Evolutionary conservation across 495 filamentous ascomycete genomes (phyloP).

Genomic region (Lasiosphaeriaceae sp.): DNA sequence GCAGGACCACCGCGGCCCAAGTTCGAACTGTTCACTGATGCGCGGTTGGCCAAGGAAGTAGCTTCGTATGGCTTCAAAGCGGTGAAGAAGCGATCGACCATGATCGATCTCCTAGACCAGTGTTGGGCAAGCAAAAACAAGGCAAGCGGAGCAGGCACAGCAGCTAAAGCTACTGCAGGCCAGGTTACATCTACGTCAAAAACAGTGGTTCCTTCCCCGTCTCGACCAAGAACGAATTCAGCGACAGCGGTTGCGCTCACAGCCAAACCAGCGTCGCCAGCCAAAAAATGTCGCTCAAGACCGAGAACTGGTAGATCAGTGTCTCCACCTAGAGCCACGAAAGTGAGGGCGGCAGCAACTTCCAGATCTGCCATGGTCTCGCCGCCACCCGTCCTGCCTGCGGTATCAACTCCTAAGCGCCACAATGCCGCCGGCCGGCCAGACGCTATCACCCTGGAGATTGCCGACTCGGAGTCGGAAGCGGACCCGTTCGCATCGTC

Average conservation of each 20-base stretch:
- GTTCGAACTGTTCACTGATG: slow-evolving; percentile 60
- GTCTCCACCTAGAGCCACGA: slow-evolving; percentile 11
- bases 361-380: slow-evolving; percentile 10
- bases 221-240: slow-evolving; percentile 36
- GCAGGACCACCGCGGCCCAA: slow-evolving; percentile 43
- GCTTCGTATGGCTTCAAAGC: slow-evolving; percentile 70
- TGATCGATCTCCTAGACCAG: slow-evolving; percentile 67
- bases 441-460: slow-evolving; percentile 51
- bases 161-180: not conserved
- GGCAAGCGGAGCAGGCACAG: not conserved
- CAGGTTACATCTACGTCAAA: slow-evolving; percentile 22
- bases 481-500: slow-evolving; percentile 45
- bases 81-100: slow-evolving; percentile 62
- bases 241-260: slow-evolving; percentile 5
- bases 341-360: slow-evolving; percentile 1
- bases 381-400: slow-evolving; percentile 13
- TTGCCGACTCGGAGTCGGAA: slow-evolving; percentile 64
- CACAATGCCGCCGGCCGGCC: slow-evolving; percentile 10
- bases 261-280: not conserved
- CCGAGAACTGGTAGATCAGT: slow-evolving; percentile 17
- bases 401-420: slow-evolving; percentile 13
- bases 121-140: slow-evolving; percentile 61
- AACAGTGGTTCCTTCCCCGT: slow-evolving; percentile 19
- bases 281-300: slow-evolving; percentile 10
- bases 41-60: slow-evolving; percentile 59